These are phyloP conservation scores for Phaeomoniella chlamydospora DNA, from an alignment of 2,329 filamentous ascomycete species.

Conservation along the genomic window DNA sequence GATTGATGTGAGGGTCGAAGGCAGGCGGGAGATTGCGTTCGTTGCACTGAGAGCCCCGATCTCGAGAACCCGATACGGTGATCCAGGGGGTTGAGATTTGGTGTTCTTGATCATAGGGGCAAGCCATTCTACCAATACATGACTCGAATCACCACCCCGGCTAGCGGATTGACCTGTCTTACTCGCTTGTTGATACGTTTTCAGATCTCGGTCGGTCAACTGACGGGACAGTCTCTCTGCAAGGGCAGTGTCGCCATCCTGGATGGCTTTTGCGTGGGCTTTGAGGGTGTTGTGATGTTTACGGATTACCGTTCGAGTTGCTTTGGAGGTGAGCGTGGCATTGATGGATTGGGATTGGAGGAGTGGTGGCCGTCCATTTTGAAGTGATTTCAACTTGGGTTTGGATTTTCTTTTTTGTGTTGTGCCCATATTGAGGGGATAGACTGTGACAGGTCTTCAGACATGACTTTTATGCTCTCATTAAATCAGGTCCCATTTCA, in stretches of 20 bases:
- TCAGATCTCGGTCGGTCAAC: constrained; percentile 41
- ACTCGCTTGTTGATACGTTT: constrained; percentile 47
- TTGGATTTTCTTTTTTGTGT: constrained; percentile 11
- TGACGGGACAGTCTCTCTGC: constrained; percentile 22
- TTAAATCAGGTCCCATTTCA: no score
- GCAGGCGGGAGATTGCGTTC: constrained; percentile 69
- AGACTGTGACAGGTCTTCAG: no score
- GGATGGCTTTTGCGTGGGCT: constrained; percentile 34
- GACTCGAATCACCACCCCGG: constrained; percentile 50
- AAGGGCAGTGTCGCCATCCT: constrained; percentile 29
- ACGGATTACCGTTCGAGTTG: constrained; percentile 43
- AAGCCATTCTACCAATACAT: constrained; percentile 45
- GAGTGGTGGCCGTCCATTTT: constrained; percentile 30
- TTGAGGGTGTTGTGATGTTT: constrained; percentile 47
- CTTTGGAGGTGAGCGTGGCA: constrained; percentile 36
- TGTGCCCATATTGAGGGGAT: not conserved
- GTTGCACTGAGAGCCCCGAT: constrained; percentile 72
- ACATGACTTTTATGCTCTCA: no score
- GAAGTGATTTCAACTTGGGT: constrained; percentile 19
- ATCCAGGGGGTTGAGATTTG: not conserved
- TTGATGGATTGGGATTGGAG: constrained; percentile 18
- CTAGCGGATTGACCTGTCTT: constrained; percentile 45
- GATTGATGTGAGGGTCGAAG: constrained; percentile 56
- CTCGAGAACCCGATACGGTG: constrained; percentile 57
- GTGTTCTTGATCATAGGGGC: constrained; percentile 13